Evolutionary conservation across 2,329 filamentous ascomycete genomes (phyloP).

Genomic region (Leptographium radiaticola): DNA sequence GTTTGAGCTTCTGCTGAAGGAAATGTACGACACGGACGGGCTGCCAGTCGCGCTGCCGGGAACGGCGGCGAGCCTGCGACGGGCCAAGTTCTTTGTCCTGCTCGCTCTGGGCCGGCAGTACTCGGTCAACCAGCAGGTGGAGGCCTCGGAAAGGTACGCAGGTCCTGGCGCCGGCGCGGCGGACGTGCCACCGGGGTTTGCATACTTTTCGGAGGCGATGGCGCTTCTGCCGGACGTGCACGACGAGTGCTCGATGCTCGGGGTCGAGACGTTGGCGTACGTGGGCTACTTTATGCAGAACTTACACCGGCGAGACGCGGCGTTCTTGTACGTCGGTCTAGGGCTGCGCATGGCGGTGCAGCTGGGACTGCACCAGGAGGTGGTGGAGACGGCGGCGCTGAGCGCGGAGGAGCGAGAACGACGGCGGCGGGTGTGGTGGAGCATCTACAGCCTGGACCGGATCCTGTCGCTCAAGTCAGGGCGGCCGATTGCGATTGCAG

Average conservation of each 20-base stretch:
- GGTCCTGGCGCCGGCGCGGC: neutral
- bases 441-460: constrained; percentile 40
- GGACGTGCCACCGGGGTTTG: constrained; percentile 36
- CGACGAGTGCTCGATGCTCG: constrained; percentile 39
- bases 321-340: constrained; percentile 39
- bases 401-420: constrained; percentile 31
- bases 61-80: constrained; percentile 32
- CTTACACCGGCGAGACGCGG: constrained; percentile 39
- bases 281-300: constrained; percentile 46
- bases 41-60: constrained; percentile 26
- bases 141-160: constrained; percentile 19
- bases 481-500: constrained; percentile 39
- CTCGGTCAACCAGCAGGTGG: constrained; percentile 42
- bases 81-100: constrained; percentile 38
- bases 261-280: constrained; percentile 40
- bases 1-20: constrained; percentile 31
- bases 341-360: constrained; percentile 45
- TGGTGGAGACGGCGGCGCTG: constrained; percentile 21
- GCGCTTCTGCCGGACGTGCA: constrained; percentile 40
- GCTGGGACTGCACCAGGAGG: constrained; percentile 41
- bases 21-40: constrained; percentile 25
- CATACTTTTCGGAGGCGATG: constrained; percentile 38
- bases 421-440: constrained; percentile 42
- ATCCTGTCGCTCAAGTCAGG: constrained; percentile 40
- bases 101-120: constrained; percentile 44